Conservation (phyloP, 441 rosid species). For the Aleurites moluccanus region DNA sequence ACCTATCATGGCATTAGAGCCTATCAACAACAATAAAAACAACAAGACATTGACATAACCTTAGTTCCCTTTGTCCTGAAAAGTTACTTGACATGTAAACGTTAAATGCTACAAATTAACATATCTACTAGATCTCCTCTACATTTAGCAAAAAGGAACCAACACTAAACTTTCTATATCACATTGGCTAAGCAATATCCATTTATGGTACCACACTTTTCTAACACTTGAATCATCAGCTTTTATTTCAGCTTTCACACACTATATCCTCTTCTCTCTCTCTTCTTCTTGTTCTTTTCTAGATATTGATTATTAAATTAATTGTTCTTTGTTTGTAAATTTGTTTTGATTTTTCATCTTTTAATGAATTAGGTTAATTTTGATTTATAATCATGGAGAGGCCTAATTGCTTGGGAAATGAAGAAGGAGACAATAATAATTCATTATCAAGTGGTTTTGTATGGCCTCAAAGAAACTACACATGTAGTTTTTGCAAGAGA, state of each 20-base stretch:
- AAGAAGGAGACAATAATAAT: conserved; percentile 26
- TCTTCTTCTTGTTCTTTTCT: conserved; percentile 15
- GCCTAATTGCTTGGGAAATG: conserved; percentile 28
- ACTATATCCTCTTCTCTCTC: conserved; percentile 20
- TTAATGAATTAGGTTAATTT: conserved; percentile 14
- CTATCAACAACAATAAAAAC: conserved; percentile 16
- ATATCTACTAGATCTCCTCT: conserved; percentile 28
- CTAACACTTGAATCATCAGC: neutral
- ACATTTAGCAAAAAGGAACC: conserved; percentile 33
- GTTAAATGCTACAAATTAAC: conserved; percentile 22
- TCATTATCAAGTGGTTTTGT: conserved; percentile 32
- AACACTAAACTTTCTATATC: conserved; percentile 40
- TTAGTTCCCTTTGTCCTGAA: conserved; percentile 29
- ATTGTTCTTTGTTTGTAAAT: neutral
- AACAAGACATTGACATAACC: conserved; percentile 18
- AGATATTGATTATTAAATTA: neutral
- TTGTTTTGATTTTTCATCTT: neutral
- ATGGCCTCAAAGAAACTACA: conserved; percentile 65
- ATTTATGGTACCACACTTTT: conserved; percentile 39
- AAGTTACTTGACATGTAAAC: conserved; percentile 24
- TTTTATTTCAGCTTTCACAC: conserved; percentile 25
- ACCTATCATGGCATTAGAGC: conserved; percentile 24
- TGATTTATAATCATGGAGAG: conserved; percentile 28
- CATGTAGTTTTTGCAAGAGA: conserved; percentile 71
- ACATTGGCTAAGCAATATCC: conserved; percentile 43